These are phyloP conservation scores for Candida maris DNA, from an alignment of 805 yeast species.

Conservation along the genomic window DNA sequence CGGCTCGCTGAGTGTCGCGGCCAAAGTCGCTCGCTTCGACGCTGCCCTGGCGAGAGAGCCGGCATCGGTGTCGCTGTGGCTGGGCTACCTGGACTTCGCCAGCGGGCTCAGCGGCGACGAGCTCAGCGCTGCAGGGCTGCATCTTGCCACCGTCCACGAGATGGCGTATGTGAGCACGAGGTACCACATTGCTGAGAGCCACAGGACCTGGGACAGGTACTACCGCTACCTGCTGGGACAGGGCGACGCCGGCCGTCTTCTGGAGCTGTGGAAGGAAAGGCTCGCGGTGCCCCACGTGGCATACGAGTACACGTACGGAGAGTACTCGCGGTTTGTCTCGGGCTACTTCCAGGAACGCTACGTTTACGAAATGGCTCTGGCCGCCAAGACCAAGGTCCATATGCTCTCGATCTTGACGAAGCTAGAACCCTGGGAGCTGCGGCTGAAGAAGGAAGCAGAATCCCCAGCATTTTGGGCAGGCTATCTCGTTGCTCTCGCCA, in stretches of 20 bases:
- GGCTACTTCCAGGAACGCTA: conserved; percentile 29
- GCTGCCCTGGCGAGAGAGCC: conserved; percentile 7
- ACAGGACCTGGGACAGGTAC: conserved; percentile 14
- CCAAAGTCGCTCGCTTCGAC: neutral
- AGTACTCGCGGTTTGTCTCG: conserved; percentile 40
- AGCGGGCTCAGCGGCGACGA: neutral
- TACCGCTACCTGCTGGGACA: conserved; percentile 1
- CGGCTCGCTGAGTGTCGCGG: neutral
- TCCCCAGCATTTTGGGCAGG: conserved; percentile 19
- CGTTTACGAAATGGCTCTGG: conserved; percentile 34
- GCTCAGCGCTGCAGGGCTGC: neutral
- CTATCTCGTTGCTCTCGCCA: conserved; percentile 10
- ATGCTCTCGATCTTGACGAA: conserved; percentile 30
- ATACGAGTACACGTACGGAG: conserved; percentile 38
- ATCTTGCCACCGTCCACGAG: conserved; percentile 1
- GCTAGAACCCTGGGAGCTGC: conserved; percentile 36
- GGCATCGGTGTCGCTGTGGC: conserved; percentile 9
- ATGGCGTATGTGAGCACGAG: conserved; percentile 10
- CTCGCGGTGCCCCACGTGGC: conserved; percentile 39
- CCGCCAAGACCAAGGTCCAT: conserved; percentile 30
- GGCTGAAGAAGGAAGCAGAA: conserved; percentile 11
- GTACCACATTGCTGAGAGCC: conserved; percentile 10
- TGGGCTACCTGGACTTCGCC: conserved; percentile 5
- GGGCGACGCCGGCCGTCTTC: conserved; percentile 13
- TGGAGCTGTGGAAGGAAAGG: conserved; percentile 27